Percentiles rank a stretch among this genome's conserved stretches.
Evolutionary conservation across 345 rosid species (phyloP).

Genomic region (Salix purpurea): DNA sequence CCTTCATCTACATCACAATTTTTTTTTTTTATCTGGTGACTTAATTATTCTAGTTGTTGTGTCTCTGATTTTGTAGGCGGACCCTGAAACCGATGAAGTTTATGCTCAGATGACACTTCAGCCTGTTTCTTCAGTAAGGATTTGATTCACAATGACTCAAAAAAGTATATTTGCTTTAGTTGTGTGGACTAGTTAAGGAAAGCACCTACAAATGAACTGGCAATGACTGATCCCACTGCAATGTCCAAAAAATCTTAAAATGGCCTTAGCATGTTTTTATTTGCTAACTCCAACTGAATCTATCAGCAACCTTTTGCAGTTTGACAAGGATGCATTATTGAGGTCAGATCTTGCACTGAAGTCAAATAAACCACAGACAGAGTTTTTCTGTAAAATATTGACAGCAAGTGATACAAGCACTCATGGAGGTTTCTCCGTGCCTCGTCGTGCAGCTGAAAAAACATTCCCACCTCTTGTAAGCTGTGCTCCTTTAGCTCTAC

Average conservation of each 20-base stretch:
- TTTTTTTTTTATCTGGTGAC: neutral
- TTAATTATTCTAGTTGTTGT: conserved; percentile 8
- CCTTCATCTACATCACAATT: neutral
- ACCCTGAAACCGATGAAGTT: conserved; percentile 91
- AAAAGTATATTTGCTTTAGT: conserved; percentile 2
- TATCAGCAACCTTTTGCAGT: conserved; percentile 47
- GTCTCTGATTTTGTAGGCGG: conserved; percentile 60
- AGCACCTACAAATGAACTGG: conserved; percentile 3
- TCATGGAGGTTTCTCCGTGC: conserved; percentile 98
- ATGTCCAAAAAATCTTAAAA: neutral
- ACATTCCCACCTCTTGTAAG: conserved; percentile 86
- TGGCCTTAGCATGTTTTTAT: conserved; percentile 6
- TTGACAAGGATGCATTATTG: conserved; percentile 78
- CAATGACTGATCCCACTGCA: neutral
- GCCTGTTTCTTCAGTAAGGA: conserved; percentile 66
- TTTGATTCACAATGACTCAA: conserved; percentile 16
- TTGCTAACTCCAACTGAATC: conserved; percentile 24
- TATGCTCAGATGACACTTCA: conserved; percentile 97
- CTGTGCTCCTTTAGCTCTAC: neutral
- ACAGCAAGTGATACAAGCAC: conserved; percentile 99
- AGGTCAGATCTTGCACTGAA: conserved; percentile 86
- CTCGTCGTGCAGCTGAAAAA: conserved; percentile 93
- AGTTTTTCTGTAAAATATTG: conserved; percentile 89
- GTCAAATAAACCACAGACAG: conserved; percentile 63
- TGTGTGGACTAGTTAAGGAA: conserved; percentile 9